Percentiles rank a stretch among this genome's conserved stretches.
Evolutionary conservation across 116 monocot genomes (phyloP).

Genomic region (Cymodocea nodosa): DNA sequence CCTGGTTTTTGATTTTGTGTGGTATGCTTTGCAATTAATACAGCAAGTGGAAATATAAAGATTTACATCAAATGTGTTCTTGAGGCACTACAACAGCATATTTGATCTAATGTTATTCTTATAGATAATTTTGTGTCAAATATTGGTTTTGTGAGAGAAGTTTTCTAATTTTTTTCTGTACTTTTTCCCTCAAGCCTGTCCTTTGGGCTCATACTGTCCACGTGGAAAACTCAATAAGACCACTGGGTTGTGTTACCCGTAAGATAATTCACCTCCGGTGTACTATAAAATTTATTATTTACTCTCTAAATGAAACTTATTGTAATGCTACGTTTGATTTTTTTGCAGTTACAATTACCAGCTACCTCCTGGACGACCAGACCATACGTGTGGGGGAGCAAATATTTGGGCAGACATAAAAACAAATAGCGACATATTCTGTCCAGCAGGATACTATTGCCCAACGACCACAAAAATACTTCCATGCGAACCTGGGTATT

Average conservation of each 20-base stretch:
- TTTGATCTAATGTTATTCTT: background rate
- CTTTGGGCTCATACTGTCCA: conserved; percentile 79
- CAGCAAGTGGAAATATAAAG: background rate
- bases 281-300: background rate
- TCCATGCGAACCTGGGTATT: conserved; percentile 86
- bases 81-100: background rate
- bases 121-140: background rate
- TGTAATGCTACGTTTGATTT: background rate
- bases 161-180: background rate
- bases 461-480: conserved; percentile 69
- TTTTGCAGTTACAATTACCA: conserved; percentile 74
- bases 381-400: conserved; percentile 87
- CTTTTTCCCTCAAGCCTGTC: conserved; percentile 43
- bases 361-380: conserved; percentile 53
- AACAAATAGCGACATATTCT: conserved; percentile 57
- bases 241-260: conserved; percentile 74
- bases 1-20: background rate
- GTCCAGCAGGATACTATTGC: conserved; percentile 83
- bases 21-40: background rate
- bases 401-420: conserved; percentile 72
- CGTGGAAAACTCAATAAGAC: conserved; percentile 30
- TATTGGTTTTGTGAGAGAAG: background rate
- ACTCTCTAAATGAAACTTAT: background rate
- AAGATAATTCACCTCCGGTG: conserved; percentile 18
- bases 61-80: background rate